Conservation (phyloP, 2,329 filamentous ascomycete species). For the Metarhizium brunneum region DNA sequence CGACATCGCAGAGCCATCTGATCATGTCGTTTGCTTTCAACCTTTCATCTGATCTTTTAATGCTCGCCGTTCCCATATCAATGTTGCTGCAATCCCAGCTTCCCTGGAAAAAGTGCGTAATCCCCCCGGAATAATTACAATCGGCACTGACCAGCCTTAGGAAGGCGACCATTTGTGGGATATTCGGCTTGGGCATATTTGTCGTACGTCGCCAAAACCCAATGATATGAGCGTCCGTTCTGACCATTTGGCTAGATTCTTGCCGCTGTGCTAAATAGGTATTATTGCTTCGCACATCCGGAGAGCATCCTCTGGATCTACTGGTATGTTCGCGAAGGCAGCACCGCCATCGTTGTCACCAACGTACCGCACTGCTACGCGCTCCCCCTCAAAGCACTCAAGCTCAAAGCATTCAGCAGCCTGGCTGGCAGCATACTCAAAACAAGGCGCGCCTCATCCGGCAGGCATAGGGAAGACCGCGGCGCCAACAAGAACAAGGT, state of each 20-base stretch:
- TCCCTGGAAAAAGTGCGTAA: slow-evolving; percentile 4
- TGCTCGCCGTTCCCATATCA: slow-evolving; percentile 2
- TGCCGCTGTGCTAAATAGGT: slow-evolving; percentile 32
- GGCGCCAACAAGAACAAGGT: background rate
- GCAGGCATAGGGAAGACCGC: background rate
- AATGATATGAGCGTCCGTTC: background rate
- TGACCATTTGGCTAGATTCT: slow-evolving; percentile 15
- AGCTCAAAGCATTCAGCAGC: slow-evolving; percentile 2
- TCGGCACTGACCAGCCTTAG: slow-evolving; percentile 1
- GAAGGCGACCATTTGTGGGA: slow-evolving; percentile 9
- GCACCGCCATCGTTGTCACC: slow-evolving; percentile 41
- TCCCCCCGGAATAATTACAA: no score
- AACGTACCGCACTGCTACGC: slow-evolving; percentile 34
- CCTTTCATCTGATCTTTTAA: slow-evolving; percentile 1
- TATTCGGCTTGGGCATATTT: slow-evolving; percentile 42
- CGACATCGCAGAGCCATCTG: slow-evolving; percentile 2
- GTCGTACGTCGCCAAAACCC: slow-evolving; percentile 16
- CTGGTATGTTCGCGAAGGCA: slow-evolving; percentile 46
- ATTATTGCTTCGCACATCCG: slow-evolving; percentile 28
- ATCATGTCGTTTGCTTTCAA: slow-evolving; percentile 3
- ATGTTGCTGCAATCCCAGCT: slow-evolving; percentile 2
- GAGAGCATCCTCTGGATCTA: slow-evolving; percentile 27
- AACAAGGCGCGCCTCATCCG: background rate
- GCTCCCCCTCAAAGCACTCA: slow-evolving; percentile 3
- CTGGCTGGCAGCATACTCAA: background rate